Evolutionary conservation across 176 grass and related monocot species (phyloP), one percentile per base, ranked within the genome.

Genomic region (Aegilops longissima): DNA sequence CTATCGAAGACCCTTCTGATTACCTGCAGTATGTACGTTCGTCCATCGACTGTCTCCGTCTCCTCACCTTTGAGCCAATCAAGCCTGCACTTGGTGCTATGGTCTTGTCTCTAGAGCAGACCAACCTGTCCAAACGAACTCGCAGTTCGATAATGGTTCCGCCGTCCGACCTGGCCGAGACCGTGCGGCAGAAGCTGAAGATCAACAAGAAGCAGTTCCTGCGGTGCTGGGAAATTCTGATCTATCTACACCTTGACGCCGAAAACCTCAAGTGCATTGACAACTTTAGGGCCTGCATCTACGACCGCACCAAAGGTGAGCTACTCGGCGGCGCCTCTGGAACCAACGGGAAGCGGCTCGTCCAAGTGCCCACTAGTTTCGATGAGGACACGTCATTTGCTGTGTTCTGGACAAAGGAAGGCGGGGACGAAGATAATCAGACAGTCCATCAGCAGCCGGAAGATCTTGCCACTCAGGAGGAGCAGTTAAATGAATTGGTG

Each of bases 141-240:
- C 9, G 42, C 35, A 94, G 83, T 38, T 88, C 71, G 9, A 86
- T 51, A 39, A 90, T 86, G 78, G 76, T 63, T 79, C 92, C 94
- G 27, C 89, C 92, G 10, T 31, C 83, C 18, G 88, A 80, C 45
- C 78, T 91, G 16, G 70, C 87, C 0, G 94, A 94, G 68, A 70
- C 80, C 27, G 94, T 85, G 21, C 87, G 94, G 12, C 90, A 79
- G 58, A 88, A 93, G 76, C 64, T 94, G 82, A 99, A 94, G 80
- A 94, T 99, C 78, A 96, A 94, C 89, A 96, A 89, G 92, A 94
- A 99, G 71, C 88, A 94, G 74, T 94, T 99, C 39, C 77, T 91
- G 9, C 63, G 87, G 62, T 96, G 97, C 80, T 96, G 97, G 94
- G 92, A 96, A 39, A 92, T 99, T 51, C 85, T 99, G 61, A 80